A percentile compares a stretch with the other conserved stretches of the same genome.
phyloP scores from a whole-genome alignment of 257 asterid species.

The Penstemon barbatus region DNA sequence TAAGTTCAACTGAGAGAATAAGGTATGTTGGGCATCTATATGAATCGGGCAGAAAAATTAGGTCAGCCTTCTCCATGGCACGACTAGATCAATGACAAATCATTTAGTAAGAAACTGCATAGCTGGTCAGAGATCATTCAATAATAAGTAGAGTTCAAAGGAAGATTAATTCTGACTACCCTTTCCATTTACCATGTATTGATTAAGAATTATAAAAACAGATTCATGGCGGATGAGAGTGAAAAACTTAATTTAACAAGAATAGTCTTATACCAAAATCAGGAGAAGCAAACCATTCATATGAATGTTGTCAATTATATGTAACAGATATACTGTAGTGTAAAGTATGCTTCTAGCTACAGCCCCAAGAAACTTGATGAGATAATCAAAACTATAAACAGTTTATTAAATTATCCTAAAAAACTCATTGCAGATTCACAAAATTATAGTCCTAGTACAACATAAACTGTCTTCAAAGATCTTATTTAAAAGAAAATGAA shows the following conservation, averaged over 20 bases:
- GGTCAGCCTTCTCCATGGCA: too few relatives aligned
- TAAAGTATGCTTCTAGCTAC: neutral
- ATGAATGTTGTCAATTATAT: neutral
- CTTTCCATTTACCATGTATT: neutral
- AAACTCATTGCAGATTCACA: slow-evolving; percentile 1
- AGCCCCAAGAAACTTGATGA: slow-evolving; percentile 3
- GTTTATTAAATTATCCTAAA: neutral
- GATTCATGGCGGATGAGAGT: neutral
- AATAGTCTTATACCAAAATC: neutral
- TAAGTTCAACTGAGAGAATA: neutral
- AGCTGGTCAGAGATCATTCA: neutral
- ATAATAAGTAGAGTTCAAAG: neutral
- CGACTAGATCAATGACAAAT: neutral
- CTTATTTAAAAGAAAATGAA: neutral
- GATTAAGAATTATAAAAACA: neutral
- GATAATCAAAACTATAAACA: neutral
- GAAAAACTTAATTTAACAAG: neutral
- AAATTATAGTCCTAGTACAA: neutral
- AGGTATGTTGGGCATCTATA: too few relatives aligned
- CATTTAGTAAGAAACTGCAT: neutral
- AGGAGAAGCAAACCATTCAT: neutral
- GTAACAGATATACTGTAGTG: neutral
- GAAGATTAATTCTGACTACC: neutral
- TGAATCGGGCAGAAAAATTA: too few relatives aligned
- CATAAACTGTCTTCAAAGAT: neutral